phyloP scores from a whole-genome alignment of 2,329 filamentous ascomycete genomes.

The Fusarium agapanthi region DNA sequence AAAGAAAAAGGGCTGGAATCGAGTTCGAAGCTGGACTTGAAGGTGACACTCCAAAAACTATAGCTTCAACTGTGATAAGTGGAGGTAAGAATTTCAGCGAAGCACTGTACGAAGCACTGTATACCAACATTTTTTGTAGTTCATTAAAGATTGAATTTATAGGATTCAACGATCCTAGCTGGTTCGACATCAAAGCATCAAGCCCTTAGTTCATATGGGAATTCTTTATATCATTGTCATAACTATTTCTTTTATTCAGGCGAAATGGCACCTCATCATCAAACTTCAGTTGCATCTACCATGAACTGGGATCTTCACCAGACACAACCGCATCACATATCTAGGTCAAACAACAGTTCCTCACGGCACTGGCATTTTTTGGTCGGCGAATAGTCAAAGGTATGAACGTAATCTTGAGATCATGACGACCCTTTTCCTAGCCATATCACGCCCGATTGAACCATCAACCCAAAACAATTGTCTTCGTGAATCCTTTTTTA shows the following conservation, averaged over 20 bases:
- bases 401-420: conserved; percentile 45
- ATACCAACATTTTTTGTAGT: neutral
- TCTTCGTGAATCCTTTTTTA: conserved; percentile 55
- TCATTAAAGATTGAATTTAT: neutral
- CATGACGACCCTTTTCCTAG: conserved; percentile 41
- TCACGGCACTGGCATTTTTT: conserved; percentile 37
- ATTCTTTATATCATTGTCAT: neutral
- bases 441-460: conserved; percentile 43
- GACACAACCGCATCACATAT: conserved; percentile 1
- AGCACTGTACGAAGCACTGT: conserved; percentile 38
- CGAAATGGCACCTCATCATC: neutral
- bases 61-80: conserved; percentile 29
- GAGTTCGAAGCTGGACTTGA: conserved; percentile 7
- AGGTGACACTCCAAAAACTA: conserved; percentile 23
- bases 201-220: neutral
- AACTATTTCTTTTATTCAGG: neutral
- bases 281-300: neutral
- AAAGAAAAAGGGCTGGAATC: neutral
- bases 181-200: neutral
- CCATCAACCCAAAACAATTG: conserved; percentile 45
- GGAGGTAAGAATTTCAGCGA: conserved; percentile 21
- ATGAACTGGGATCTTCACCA: neutral
- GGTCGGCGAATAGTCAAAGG: conserved; percentile 40
- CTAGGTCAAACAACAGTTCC: conserved; percentile 10
- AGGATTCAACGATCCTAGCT: neutral